Conservation (phyloP, 495 filamentous ascomycete genomes). For the Aspergillus taichungensis region DNA sequence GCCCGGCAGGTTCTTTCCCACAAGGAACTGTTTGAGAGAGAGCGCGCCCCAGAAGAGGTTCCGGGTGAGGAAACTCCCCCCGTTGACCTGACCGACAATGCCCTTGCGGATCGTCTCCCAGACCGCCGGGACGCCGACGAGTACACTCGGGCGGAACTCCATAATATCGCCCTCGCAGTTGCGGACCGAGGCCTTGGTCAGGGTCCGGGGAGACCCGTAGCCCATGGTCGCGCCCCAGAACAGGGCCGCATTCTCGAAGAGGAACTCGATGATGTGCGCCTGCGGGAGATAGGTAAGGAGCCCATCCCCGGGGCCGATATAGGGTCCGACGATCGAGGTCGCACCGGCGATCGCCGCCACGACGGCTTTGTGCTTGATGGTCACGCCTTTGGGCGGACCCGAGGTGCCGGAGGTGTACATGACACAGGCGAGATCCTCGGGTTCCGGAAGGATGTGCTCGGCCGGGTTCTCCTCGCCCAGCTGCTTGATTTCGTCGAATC, state of each 20-base stretch:
- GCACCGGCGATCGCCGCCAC: conserved; percentile 58
- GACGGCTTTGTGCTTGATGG: conserved; percentile 68
- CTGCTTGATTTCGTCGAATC: conserved; percentile 65
- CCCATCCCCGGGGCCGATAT: conserved; percentile 77
- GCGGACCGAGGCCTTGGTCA: conserved; percentile 81
- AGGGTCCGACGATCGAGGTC: conserved; percentile 72
- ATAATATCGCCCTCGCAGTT: conserved; percentile 95
- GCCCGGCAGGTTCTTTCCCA: conserved; percentile 69
- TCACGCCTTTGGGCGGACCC: conserved; percentile 77
- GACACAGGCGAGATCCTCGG: conserved; percentile 78
- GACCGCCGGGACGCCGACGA: conserved; percentile 92
- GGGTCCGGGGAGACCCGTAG: conserved; percentile 87
- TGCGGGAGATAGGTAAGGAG: conserved; percentile 91
- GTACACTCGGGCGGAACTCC: conserved; percentile 82
- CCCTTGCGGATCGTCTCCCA: conserved; percentile 99
- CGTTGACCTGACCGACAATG: conserved; percentile 76
- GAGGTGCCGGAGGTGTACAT: conserved; percentile 93
- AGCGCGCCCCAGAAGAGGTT: conserved; percentile 92
- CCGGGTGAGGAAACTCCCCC: conserved; percentile 61
- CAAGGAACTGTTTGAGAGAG: conserved; percentile 70
- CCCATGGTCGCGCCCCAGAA: conserved; percentile 97
- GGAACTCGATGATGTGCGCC: conserved; percentile 93
- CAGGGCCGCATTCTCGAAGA: conserved; percentile 87
- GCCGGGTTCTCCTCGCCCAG: conserved; percentile 63
- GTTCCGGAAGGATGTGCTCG: conserved; percentile 57